Base-by-base conservation (phyloP, 1,284 basidiomycete species). In the Rugosomyces carneus region DNA sequence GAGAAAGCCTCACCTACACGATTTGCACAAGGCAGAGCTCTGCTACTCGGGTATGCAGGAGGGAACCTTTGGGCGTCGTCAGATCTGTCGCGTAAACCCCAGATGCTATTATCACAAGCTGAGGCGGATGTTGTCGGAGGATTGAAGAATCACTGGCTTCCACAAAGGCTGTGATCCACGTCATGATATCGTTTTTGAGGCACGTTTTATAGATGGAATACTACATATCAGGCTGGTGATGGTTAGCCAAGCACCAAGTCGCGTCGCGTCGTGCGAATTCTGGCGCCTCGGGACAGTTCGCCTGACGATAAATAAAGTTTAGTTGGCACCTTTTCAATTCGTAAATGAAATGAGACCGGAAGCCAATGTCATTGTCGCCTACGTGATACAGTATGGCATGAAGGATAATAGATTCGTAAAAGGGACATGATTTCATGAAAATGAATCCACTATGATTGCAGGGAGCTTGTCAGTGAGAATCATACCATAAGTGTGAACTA, bases 111-210 rank as follows among this genome's bases (percentile, higher is more conserved):
- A 19, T 16, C 31, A 2, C 7, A 15, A n/a, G 72, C 67, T 3
- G 83, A 86, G 58, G 67, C 67, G 46, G 78, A 82, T 56, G 80
- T 86, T 7, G 81, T 69, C 9, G 73, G 60, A 50, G 61, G 53
- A 45, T 57, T 86, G 52, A 72, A 63, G 42, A 70, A 69, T 29
- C 81, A 86, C 57, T 86, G 84, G 83, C 62, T 68, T 18, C 82
- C 79, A 0, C 73, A 80, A 44, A 70, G 65, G 48, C 61, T 76
- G 44, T 80, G 59, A 42, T 32, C 15, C 15, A 26, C 8, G 26
- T 31, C 11, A 13, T 8, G n/a, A 13, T 29, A 29, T 29, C 9
- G 27, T 10, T 9, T 29, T 3, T 3, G 13, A 2, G 7, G 35
- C 27, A 29, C n/a, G 31, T 34, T 21, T 13, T 37, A 2, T 18